Evolutionary conservation across 2,329 filamentous ascomycete species (phyloP).

Genomic region (Penicillium frequentans): DNA sequence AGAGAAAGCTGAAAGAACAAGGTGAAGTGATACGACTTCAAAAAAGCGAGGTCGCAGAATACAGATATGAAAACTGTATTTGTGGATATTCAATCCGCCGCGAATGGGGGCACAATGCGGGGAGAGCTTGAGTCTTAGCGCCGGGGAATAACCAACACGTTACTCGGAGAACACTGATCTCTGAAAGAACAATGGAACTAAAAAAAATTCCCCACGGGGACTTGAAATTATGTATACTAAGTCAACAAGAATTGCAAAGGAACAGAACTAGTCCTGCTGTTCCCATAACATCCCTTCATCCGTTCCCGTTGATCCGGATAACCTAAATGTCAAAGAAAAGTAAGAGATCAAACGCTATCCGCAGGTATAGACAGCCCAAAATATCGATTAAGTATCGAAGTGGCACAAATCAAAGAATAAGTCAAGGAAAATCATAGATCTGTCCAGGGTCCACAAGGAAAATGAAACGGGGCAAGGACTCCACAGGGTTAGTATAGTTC

Average conservation of each 20-base stretch:
- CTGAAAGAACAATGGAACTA: not conserved
- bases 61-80: not conserved
- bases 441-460: not conserved
- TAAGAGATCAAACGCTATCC: constrained; percentile 14
- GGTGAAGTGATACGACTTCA: not conserved
- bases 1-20: constrained; percentile 1
- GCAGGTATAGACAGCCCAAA: constrained; percentile 16
- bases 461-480: not conserved
- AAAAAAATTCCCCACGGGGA: constrained; percentile 1
- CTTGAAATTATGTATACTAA: constrained; percentile 16
- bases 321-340: not conserved
- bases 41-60: not conserved
- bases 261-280: not conserved
- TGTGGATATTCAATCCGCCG: not conserved
- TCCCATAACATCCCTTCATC: constrained; percentile 18
- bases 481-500: not conserved
- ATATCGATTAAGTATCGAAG: not conserved
- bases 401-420: constrained; percentile 1
- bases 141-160: not conserved
- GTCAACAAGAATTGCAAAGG: not conserved
- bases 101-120: constrained; percentile 7
- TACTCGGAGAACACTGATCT: not conserved
- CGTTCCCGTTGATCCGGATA: constrained; percentile 21
- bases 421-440: constrained; percentile 5
- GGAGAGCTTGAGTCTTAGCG: constrained; percentile 16